A percentile compares a stretch with the other conserved stretches of the same genome.
Conservation (phyloP, 2,329 filamentous ascomycete species). For the Nigrograna mackinnonii region DNA sequence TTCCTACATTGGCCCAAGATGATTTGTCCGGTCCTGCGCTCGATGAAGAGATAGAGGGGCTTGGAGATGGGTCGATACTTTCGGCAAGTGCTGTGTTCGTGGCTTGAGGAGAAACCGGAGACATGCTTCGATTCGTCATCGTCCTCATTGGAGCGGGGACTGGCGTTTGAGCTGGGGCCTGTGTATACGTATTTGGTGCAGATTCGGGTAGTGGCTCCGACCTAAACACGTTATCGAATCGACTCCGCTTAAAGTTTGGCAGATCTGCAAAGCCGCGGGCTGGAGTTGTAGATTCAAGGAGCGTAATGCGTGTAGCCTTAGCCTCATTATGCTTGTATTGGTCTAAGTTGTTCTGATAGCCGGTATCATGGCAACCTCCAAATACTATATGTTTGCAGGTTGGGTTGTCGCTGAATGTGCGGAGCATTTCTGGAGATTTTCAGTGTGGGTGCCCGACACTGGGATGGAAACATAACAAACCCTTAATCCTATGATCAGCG, state of each 20-base stretch:
- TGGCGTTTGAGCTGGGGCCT: constrained; percentile 7
- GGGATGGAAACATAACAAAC: constrained; percentile 16
- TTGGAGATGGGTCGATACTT: constrained; percentile 6
- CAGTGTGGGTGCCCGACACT: constrained; percentile 9
- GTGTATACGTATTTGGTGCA: constrained; percentile 3
- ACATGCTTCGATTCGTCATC: too few relatives aligned
- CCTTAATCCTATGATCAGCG: constrained; percentile 52
- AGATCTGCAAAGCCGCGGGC: constrained; percentile 46
- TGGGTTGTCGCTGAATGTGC: constrained; percentile 49
- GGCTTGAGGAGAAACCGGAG: too few relatives aligned
- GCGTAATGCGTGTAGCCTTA: constrained; percentile 44
- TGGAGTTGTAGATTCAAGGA: constrained; percentile 49
- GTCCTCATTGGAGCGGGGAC: constrained; percentile 7
- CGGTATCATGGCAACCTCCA: constrained; percentile 51
- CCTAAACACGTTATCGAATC: constrained; percentile 48
- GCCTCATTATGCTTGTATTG: constrained; percentile 46
- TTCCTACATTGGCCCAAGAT: constrained; percentile 49
- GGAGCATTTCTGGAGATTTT: constrained; percentile 43
- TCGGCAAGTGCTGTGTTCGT: too few relatives aligned
- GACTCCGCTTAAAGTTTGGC: constrained; percentile 40
- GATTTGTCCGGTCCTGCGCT: constrained; percentile 5
- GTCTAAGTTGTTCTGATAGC: constrained; percentile 50
- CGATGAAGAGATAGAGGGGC: not conserved
- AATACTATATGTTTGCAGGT: constrained; percentile 54
- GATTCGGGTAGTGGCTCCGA: constrained; percentile 43